Base-by-base conservation (phyloP, 1,284 basidiomycete species). In the Ganoderma multipileum region DNA sequence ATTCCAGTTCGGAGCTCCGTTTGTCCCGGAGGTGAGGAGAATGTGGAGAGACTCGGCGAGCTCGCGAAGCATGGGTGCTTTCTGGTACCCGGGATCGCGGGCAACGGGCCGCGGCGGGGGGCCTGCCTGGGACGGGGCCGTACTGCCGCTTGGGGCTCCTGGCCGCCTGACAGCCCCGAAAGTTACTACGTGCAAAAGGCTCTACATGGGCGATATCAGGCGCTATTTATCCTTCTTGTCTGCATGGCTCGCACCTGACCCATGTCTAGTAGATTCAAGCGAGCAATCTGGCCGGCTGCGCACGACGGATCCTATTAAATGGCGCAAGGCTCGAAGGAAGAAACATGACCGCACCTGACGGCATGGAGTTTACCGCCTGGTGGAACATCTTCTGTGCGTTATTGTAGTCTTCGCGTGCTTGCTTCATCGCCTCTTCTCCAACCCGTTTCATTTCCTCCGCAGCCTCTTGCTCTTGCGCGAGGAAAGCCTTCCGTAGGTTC, bases 1-100 rank as follows among this genome's bases (percentile, higher is more conserved):
- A 30, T 60, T 36, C 68, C 68, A 69, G 64, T 66, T 61, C 2
- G 52, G 64, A 9, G 54, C 23, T 20, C 68, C 61, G 16, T 55
- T 38, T 6, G 50, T 44, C 11, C 61, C 61, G 4, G 61, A 33
- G 0, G 55, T 54, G 7, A 66, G 55, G 2, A 69, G 55, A 20
- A 55, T 44, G 8, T 62, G 52, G 20, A 69, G 68, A n/a, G 36
- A 63, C 36, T 69, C 64, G 18, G 68, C 68, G 26, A 63, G 62
- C 9, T 57, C 39, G 36, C 68, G 50, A 7, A 69, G 64, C 20
- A 26, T 54, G 26, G 64, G 57, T 5, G 61, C 68, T 30, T 63
- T 52, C 36, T 60, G 41, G 23, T 60, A 66, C n/a, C 64, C 68
- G 2, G 61, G 68, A 12, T 69, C 68, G 38, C 23, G 18, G 3